Evolutionary conservation across 805 yeast species (phyloP).

Genomic region (Kuraishia cidri): DNA sequence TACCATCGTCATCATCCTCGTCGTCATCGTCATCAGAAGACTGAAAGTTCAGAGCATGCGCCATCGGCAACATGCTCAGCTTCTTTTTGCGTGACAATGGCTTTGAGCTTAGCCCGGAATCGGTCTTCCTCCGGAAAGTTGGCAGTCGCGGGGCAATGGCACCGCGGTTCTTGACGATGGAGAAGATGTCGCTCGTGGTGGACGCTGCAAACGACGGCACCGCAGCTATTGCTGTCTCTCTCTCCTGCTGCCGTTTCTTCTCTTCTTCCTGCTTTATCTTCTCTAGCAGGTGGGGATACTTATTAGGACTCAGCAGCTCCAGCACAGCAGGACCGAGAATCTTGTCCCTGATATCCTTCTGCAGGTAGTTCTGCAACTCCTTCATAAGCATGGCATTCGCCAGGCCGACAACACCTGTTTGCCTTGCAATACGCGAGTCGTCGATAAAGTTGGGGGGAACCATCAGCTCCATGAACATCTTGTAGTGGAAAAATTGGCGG

Average conservation of each 20-base stretch:
- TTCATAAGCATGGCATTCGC: slow-evolving; percentile 49
- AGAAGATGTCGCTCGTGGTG: slow-evolving; percentile 7
- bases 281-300: slow-evolving; percentile 40
- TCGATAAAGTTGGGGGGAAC: slow-evolving; percentile 33
- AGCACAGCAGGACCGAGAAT: slow-evolving; percentile 62
- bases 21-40: slow-evolving; percentile 24
- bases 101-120: background rate
- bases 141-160: slow-evolving; percentile 10
- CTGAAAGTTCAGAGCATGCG: slow-evolving; percentile 42
- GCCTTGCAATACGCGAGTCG: slow-evolving; percentile 16
- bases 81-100: slow-evolving; percentile 8
- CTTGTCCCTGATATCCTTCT: slow-evolving; percentile 68
- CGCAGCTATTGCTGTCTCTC: background rate
- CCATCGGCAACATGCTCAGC: slow-evolving; percentile 35
- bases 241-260: slow-evolving; percentile 6
- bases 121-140: slow-evolving; percentile 8
- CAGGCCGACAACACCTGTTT: slow-evolving; percentile 36
- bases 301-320: slow-evolving; percentile 48
- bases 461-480: slow-evolving; percentile 49
- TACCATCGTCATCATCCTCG: slow-evolving; percentile 13
- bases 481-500: slow-evolving; percentile 31
- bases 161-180: background rate
- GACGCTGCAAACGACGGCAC: slow-evolving; percentile 3
- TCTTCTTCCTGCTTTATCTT: slow-evolving; percentile 20
- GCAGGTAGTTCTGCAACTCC: slow-evolving; percentile 54